phyloP scores from a whole-genome alignment of 768 basidiomycete genomes.

The Russula compacta region DNA sequence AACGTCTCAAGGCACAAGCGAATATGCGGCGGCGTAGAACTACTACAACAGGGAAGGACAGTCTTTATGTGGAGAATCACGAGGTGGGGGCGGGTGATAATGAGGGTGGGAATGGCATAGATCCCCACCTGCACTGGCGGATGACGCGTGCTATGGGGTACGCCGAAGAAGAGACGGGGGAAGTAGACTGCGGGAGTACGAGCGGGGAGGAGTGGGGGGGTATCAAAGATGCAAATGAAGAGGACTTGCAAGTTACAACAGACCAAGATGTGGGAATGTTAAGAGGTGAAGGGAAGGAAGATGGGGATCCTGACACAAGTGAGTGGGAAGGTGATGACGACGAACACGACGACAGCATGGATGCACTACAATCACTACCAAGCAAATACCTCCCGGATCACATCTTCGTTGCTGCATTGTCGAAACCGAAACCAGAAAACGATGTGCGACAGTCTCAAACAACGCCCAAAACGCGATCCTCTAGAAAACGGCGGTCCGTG shows the following conservation, averaged over 20 bases:
- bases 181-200: background rate
- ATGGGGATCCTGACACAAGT: background rate
- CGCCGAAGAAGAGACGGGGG: slow-evolving; percentile 12
- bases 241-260: background rate
- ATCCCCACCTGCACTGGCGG: slow-evolving; percentile 2
- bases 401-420: slow-evolving; percentile 13
- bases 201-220: slow-evolving; percentile 12
- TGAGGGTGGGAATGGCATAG: slow-evolving; percentile 3
- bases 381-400: slow-evolving; percentile 20
- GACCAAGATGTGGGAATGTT: slow-evolving; percentile 1
- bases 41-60: slow-evolving; percentile 3
- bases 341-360: background rate
- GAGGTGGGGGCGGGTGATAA: background rate
- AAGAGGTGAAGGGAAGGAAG: background rate
- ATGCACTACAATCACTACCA: background rate
- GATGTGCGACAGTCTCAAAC: background rate
- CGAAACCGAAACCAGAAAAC: background rate
- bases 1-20: slow-evolving; percentile 18
- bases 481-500: background rate
- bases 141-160: slow-evolving; percentile 21
- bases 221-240: background rate
- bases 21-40: background rate
- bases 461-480: slow-evolving; percentile 1
- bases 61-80: background rate
- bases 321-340: background rate